Evolutionary conservation across 257 asterid genomes (phyloP), one percentile per base, ranked within the genome.

Genomic region (Ballota nigra): DNA sequence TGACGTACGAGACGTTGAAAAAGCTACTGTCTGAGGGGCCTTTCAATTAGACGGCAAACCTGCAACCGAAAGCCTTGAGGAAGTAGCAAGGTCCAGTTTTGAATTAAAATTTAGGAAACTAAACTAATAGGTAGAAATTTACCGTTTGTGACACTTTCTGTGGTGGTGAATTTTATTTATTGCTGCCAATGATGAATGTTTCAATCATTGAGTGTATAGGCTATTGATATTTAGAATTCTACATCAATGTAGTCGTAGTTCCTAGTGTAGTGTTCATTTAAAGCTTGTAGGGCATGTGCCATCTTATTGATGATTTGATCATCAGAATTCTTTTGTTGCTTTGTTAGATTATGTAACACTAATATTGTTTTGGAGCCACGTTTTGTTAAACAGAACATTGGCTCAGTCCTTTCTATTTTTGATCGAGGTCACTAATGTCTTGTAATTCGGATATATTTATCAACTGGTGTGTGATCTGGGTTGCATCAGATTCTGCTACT

Each of bases 1-100:
- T 93, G 98, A 89, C 98, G 3, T 93, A 93, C 4, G 98, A 93
- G 74, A 84, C 92, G 2, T 78, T 93, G 87, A 91, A 86, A 87
- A 86, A 83, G 83, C 82, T 91, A 77, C 83, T 93, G 18, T 91
- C 96, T n/a, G 22, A 74, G 43, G 85, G 81, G 31, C 73, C 88
- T 68, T 82, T 77, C 67, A 81, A 83, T 78, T 86, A 80, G 51
- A 65, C 45, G 4, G 10, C 29, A 4, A 29, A 8, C 18, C 49
- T 41, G 19, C 72, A 41, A 69, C 74, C 15, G 22, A 56, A 70
- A 68, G 47, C 53, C 71, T 41, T 63, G 5, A 8, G 60, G 63
- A 55, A 36, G 68, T 62, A 62, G 41, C 12, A 66, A 47, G 40
- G 52, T 57, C 66, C 80, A 74, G 75, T 80, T 85, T 88, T 85